Evolutionary conservation across 345 rosid genomes (phyloP).

Genomic region (Excoecaria agallocha): DNA sequence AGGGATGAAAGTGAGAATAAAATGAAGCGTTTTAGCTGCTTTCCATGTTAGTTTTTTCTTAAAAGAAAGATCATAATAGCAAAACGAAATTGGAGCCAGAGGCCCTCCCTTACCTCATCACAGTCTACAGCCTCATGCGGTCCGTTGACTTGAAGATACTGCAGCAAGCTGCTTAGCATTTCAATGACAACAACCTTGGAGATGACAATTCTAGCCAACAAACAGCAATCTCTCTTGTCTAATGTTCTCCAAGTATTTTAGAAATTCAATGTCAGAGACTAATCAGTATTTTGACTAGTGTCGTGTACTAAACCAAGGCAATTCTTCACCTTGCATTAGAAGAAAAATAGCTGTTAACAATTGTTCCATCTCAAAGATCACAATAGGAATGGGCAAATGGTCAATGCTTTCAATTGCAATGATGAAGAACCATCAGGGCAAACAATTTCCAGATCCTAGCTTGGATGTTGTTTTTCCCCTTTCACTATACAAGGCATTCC

Average conservation of each 20-base stretch:
- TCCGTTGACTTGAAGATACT: neutral
- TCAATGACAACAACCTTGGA: neutral
- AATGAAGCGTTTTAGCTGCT: too few relatives aligned
- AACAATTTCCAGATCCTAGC: too few relatives aligned
- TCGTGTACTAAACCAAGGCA: too few relatives aligned
- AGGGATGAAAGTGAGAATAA: too few relatives aligned
- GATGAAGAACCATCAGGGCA: too few relatives aligned
- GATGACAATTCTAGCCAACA: neutral
- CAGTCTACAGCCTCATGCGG: neutral
- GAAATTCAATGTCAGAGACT: neutral
- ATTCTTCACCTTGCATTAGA: too few relatives aligned
- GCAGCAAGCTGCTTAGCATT: neutral
- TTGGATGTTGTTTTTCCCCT: neutral
- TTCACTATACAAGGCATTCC: constrained; percentile 43
- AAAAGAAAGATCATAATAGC: too few relatives aligned
- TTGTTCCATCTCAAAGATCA: neutral
- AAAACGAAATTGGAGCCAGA: too few relatives aligned
- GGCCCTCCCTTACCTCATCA: neutral
- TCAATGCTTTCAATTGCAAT: too few relatives aligned
- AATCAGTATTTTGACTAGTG: too few relatives aligned
- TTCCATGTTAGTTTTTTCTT: too few relatives aligned
- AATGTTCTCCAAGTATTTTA: neutral
- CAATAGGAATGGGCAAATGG: too few relatives aligned
- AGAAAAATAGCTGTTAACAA: neutral
- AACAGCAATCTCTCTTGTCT: neutral